Evolutionary conservation across 2,329 filamentous ascomycete species (phyloP).

Genomic region (Clarireedia monteithiana): DNA sequence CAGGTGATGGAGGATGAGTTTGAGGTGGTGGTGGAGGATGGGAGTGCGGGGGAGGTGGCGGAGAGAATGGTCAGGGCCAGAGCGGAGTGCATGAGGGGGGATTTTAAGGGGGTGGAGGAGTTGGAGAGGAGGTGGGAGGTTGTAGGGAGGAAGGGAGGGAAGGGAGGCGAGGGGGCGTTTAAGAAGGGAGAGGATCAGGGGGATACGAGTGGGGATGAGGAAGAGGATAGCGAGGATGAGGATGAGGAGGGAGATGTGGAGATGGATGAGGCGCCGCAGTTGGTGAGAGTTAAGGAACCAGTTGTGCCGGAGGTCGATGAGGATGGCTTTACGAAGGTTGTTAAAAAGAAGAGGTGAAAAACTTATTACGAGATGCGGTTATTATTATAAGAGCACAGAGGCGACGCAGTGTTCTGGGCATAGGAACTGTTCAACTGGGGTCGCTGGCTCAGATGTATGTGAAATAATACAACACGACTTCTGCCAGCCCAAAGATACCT

Average conservation of each 20-base stretch:
- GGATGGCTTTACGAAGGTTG: conserved; percentile 73
- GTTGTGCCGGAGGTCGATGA: conserved; percentile 66
- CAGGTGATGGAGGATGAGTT: conserved; percentile 96
- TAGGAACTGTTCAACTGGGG: not conserved
- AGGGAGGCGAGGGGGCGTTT: conserved; percentile 41
- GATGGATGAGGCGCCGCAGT: conserved; percentile 61
- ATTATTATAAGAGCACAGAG: not conserved
- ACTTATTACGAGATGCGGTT: no score
- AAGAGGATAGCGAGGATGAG: conserved; percentile 44
- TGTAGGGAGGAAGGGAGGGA: conserved; percentile 40
- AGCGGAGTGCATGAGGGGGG: conserved; percentile 55
- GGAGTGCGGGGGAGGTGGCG: conserved; percentile 69
- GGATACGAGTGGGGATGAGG: conserved; percentile 45
- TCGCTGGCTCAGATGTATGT: no score
- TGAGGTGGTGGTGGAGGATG: conserved; percentile 86
- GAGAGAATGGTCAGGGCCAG: conserved; percentile 62
- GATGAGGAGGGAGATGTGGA: conserved; percentile 50
- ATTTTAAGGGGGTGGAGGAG: conserved; percentile 45
- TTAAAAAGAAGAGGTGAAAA: conserved; percentile 48
- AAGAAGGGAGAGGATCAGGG: conserved; percentile 49
- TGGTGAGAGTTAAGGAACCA: conserved; percentile 54
- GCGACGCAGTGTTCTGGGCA: not conserved
- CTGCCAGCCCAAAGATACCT: no score
- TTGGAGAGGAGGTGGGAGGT: conserved; percentile 58
- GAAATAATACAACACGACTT: no score